These are phyloP conservation scores for Tillandsia leiboldiana DNA, from an alignment of 176 grass and related monocot species.

Conservation along the genomic window DNA sequence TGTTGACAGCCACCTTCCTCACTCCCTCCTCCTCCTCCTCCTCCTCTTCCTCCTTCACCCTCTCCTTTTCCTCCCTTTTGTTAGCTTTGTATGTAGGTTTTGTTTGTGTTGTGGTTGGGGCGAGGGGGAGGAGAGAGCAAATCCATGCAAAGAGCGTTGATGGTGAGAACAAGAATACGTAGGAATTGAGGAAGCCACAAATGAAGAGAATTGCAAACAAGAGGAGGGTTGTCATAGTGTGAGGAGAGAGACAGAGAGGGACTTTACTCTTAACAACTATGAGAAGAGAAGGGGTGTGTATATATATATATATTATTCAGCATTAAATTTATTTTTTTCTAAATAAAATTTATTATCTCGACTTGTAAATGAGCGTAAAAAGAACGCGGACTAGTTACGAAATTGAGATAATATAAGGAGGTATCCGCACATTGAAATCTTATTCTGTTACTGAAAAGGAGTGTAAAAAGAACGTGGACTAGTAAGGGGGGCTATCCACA, in stretches of 20 bases:
- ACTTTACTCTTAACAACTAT: too few species aligned
- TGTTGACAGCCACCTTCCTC: too few species aligned
- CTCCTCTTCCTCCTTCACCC: neutral
- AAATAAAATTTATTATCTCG: too few species aligned
- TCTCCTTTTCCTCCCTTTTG: neutral
- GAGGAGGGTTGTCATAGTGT: constrained; percentile 14
- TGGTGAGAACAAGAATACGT: constrained; percentile 20
- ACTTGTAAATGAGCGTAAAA: too few species aligned
- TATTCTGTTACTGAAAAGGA: too few species aligned
- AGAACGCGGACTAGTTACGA: too few species aligned
- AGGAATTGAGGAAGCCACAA: constrained; percentile 25
- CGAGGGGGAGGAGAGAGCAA: constrained; percentile 11
- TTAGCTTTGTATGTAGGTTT: neutral
- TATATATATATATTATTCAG: too few species aligned
- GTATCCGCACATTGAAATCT: too few species aligned
- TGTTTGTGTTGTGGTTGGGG: neutral
- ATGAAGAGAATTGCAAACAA: constrained; percentile 27
- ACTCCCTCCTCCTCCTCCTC: neutral
- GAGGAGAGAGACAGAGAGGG: constrained; percentile 8
- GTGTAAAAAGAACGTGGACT: too few species aligned
- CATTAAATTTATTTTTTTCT: too few species aligned
- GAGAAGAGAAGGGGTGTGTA: neutral
- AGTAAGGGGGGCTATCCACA: too few species aligned
- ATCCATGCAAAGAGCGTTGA: constrained; percentile 17
- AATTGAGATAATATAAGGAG: too few species aligned